Percentiles rank a stretch among this genome's conserved stretches.
Conservation (phyloP, 352 stramenopile species). For the Globisporangium spinosum region DNA sequence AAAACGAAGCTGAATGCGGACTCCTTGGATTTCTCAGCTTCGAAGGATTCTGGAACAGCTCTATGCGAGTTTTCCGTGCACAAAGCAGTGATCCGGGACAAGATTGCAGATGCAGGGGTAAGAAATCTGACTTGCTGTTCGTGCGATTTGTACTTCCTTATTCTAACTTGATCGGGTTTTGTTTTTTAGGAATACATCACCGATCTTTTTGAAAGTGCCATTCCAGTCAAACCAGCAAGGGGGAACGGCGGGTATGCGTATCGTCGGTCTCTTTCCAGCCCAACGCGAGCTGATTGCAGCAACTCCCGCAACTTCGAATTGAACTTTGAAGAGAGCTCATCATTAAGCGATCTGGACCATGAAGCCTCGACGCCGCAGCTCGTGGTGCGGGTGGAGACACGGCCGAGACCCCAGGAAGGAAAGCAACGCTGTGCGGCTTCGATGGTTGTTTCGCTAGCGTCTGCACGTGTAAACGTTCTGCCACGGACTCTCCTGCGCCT, state of each 20-base stretch:
- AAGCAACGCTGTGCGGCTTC: not conserved
- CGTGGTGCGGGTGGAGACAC: not conserved
- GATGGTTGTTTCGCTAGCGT: slow-evolving; percentile 26
- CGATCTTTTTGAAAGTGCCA: slow-evolving; percentile 13
- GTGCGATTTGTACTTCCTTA: slow-evolving; percentile 1
- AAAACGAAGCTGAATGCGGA: slow-evolving; percentile 21
- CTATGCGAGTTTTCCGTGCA: slow-evolving; percentile 46
- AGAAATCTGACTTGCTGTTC: slow-evolving; percentile 7
- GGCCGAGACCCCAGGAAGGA: not conserved
- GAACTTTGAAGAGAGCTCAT: slow-evolving; percentile 6
- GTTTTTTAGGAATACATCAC: slow-evolving; percentile 19
- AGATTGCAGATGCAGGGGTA: slow-evolving; percentile 47
- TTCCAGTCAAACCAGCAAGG: not conserved
- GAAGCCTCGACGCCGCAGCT: slow-evolving; percentile 4
- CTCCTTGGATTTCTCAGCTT: slow-evolving; percentile 12
- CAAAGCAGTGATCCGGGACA: slow-evolving; percentile 36
- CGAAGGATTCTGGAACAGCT: slow-evolving; percentile 11
- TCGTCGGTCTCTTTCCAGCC: slow-evolving; percentile 3
- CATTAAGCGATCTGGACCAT: not conserved
- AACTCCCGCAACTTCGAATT: slow-evolving; percentile 9
- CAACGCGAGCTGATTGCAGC: slow-evolving; percentile 1
- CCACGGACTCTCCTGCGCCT: slow-evolving; percentile 47
- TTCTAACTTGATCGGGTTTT: slow-evolving; percentile 1
- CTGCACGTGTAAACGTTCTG: slow-evolving; percentile 45
- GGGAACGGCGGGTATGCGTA: not conserved